These are phyloP conservation scores for Gymnopilus dilepis DNA, from an alignment of 768 basidiomycete genomes.

Conservation along the genomic window DNA sequence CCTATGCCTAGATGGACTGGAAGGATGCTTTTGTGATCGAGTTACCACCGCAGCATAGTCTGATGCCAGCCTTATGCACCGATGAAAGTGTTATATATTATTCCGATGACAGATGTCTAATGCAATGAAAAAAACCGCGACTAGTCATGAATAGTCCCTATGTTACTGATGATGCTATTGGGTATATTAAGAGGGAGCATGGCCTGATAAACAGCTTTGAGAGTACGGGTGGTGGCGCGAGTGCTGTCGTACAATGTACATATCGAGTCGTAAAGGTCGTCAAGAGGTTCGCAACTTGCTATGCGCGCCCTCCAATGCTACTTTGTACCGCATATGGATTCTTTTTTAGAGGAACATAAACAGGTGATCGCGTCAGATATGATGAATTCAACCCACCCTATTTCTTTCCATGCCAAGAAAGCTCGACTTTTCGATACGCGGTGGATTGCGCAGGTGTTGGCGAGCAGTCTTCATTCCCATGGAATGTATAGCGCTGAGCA, in stretches of 20 bases:
- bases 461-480: constrained; percentile 69
- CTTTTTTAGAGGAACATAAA: constrained; percentile 12
- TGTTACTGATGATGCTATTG: constrained; percentile 6
- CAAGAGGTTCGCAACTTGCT: neutral
- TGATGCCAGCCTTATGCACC: too few species aligned
- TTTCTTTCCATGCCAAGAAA: constrained; percentile 77
- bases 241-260: constrained; percentile 6
- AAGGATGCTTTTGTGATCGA: constrained; percentile 66
- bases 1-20: constrained; percentile 92
- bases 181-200: constrained; percentile 4
- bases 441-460: constrained; percentile 58
- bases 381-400: constrained; percentile 35
- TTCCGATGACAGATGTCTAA: neutral
- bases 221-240: neutral
- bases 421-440: constrained; percentile 58
- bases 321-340: constrained; percentile 33
- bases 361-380: neutral
- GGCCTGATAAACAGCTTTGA: neutral
- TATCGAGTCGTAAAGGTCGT: constrained; percentile 9
- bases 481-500: constrained; percentile 77
- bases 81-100: too few species aligned
- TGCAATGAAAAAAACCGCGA: neutral
- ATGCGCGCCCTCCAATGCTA: constrained; percentile 29
- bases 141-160: neutral
- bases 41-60: too few species aligned